Percentiles rank a stretch among this genome's conserved stretches.
Conservation (phyloP, 371 early-diverging fungal species). For the Mucor saturninus region DNA sequence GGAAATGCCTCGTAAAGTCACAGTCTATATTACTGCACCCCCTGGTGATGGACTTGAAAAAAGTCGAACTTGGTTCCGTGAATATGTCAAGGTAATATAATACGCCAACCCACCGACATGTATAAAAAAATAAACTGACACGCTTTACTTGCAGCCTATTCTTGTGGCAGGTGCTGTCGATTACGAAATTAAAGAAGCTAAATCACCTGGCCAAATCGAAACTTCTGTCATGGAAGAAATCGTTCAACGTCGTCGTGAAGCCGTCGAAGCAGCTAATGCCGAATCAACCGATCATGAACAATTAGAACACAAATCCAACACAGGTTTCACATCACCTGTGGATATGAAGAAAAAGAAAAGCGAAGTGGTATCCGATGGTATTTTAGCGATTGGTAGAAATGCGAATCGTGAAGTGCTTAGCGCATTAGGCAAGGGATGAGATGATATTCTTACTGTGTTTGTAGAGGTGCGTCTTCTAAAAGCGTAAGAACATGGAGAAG, state of each 20-base stretch:
- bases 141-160: conserved; percentile 60
- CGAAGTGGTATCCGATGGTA: conserved; percentile 46
- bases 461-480: conserved; percentile 4
- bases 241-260: conserved; percentile 51
- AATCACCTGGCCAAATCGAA: conserved; percentile 57
- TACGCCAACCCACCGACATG: neutral
- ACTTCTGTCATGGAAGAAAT: conserved; percentile 61
- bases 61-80: no score
- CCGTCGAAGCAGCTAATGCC: conserved; percentile 8
- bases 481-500: neutral
- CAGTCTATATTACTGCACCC: no score
- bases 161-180: conserved; percentile 72
- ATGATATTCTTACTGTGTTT: conserved; percentile 45
- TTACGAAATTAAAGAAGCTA: conserved; percentile 69
- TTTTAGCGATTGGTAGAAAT: conserved; percentile 66
- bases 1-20: no score
- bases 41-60: no score
- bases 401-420: conserved; percentile 63
- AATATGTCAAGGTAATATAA: neutral
- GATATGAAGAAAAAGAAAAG: neutral
- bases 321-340: conserved; percentile 8
- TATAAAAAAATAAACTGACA: neutral
- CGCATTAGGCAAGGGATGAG: conserved; percentile 65
- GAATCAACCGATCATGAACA: neutral
- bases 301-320: conserved; percentile 12